Evolutionary conservation across 495 filamentous ascomycete genomes (phyloP), one percentile per base, ranked within the genome.

Genomic region (Parmelia sp.): DNA sequence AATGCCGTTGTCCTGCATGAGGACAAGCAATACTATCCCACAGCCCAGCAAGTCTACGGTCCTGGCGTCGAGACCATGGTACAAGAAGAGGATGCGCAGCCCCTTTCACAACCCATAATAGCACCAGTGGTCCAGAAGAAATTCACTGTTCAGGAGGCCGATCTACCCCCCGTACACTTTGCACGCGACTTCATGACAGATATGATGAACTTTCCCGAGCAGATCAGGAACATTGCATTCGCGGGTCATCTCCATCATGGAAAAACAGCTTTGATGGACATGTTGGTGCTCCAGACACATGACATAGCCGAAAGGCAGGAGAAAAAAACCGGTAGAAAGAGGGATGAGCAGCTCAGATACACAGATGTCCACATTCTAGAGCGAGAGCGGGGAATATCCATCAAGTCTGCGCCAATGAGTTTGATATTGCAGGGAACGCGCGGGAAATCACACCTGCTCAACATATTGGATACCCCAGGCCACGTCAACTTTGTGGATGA

Each of bases 401-500:
- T 96, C 70, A 98, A 98, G 74, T 79, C 92, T 2, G 88, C 91
- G 14, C 93, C 94, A 17, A 97, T 97, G 93, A 96, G 88, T 71
- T 76, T 98, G 59, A 86, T 97, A 35, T 81, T 98, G 31, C 91
- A 88, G 69, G 87, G 85, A 61, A 92, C 90, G 0, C 90, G 88
- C 69, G 90, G 90, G 23, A 97, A 98, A 79, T 97, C 92, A n/a
- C 91, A 96, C 77, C 81, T 98, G 3, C 78, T 98, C 74, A 96
- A 97, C 73, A 88, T 97, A 62, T 77, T 98, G 58, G 94, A 98
- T 74, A 98, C 94, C 4, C 95, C 94, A 0, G 94, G 94, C 10
- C 94, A 98, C 76, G 95, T 97, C 69, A 96, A 97, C 70, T 98
- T 98, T 72, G 92, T 94, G 25, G 94, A 98, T 73, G 94, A 98